Base-by-base conservation (phyloP, 495 filamentous ascomycete species). In the Zalerion maritima region DNA sequence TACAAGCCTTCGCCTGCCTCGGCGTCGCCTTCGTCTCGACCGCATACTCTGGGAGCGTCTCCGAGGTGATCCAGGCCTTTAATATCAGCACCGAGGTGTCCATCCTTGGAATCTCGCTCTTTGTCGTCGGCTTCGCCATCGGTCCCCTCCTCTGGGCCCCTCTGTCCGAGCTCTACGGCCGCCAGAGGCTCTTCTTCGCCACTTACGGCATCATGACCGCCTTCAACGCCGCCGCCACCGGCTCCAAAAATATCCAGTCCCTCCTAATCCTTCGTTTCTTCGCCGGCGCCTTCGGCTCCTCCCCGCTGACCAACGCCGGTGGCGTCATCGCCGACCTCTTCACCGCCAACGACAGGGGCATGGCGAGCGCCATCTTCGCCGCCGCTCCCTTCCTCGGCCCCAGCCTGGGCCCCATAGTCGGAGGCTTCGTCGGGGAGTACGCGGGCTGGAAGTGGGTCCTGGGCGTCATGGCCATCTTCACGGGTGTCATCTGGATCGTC, bases 251-350 rank as follows among this genome's bases (percentile, higher is more conserved):
- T 38, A 64, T 73, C 26, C 50, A 65, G 38, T 69, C 73, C 2
- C 55, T 89, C 1, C 55, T 85, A 28, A 67, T 85, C 36, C 63
- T 84, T 16, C 75, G 81, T 14, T 83, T 85, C 62, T 74, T 85
- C 30, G 77, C 74, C 15, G 77, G 81, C 29, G 60, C 77, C n/a
- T 81, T 83, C 47, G 81, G 81, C 17, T 73, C 73, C 2, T 78
- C 75, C 1, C 69, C 76, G 17, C 41, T 84, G 31, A 81, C 76
- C 15, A 84, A 81, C 46, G 61, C 73, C 11, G 76, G 77, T 34
- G 77, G 77, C 43, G 70, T 81, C 19, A 78, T 83, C 39, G 73
- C 77, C 18, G 76, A 85, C 39, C 76, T 82, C 64, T 83, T 82
- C 41, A 40, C 56, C 6, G 68, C 70, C 3, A 56, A 50, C 33